Base-by-base conservation (phyloP, 2,329 filamentous ascomycete species). In the Aspergillus sp. region DNA sequence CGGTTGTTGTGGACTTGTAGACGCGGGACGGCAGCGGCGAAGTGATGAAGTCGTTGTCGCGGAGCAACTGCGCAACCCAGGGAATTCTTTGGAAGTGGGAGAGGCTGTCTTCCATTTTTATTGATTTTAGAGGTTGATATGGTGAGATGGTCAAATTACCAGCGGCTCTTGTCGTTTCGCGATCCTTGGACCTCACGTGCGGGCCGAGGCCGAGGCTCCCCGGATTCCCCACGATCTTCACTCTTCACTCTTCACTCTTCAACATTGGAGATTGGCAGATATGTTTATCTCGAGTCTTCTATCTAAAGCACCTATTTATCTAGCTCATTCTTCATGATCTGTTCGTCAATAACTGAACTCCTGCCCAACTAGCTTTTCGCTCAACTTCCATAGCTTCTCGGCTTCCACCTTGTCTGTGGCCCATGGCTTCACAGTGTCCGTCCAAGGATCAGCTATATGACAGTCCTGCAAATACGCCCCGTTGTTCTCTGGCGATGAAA, bases 331-430 rank as follows among this genome's bases (percentile, higher is more conserved):
- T 6, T 21, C n/a, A 6, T 21, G 21, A 21, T 23, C 14, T 44
- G 14, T 14, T 27, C 11, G 14, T 24, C 35, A 62, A 53, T 67
- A 67, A 19, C 46, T 23, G 27, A 79, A 79, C 37, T 71, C 68
- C 52, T 75, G 66, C 1, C 71, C 72, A 3, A 79, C 75, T 21
- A 80, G 62, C 52, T 75, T 68, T 64, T 82, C 79, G 46, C 77
- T 81, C 45, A 81, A 60, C 51, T 73, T 72, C 78, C 79, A 82
- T 35, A 81, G 58, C 51, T 70, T 74, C 39, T 78, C 75, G 1
- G 75, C 77, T n/a, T 70, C 67, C 37, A 67, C 50, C n/a, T 51
- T 61, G 35, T 61, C 64, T 5, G 60, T 66, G 15, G 64, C 65
- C 62, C 65, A 67, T 7, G 64, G 57, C 35, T 62, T 65, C 6